Evolutionary conservation across 192 early-diverging fungal species (phyloP).

Genomic region (Geranomyces michiganensis): DNA sequence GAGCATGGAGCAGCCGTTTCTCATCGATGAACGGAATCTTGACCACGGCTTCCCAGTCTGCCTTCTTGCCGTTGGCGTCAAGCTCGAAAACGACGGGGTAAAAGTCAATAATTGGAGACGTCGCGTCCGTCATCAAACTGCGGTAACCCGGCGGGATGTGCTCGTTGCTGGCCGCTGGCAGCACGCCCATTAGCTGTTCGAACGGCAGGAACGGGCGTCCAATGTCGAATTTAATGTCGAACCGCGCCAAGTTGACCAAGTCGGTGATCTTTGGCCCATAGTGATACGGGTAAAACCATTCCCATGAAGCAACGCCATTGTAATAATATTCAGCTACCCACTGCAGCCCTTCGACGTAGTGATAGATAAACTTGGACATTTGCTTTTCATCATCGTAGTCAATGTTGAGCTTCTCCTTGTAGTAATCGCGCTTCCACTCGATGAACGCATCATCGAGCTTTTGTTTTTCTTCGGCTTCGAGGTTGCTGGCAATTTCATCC

Average conservation of each 20-base stretch:
- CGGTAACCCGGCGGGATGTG: constrained; percentile 55
- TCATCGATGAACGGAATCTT: constrained; percentile 96
- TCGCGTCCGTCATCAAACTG: constrained; percentile 77
- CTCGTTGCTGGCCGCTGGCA: constrained; percentile 76
- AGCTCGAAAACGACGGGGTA: constrained; percentile 89
- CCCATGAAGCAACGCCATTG: constrained; percentile 91
- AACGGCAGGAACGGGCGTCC: constrained; percentile 86
- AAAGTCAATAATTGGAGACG: constrained; percentile 92
- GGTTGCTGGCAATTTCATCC: constrained; percentile 24
- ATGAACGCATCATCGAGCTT: constrained; percentile 52
- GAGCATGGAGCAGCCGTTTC: constrained; percentile 71
- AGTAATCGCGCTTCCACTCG: constrained; percentile 59
- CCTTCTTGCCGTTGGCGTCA: constrained; percentile 95
- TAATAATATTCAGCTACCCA: constrained; percentile 98
- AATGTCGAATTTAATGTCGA: constrained; percentile 79
- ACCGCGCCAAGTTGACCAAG: constrained; percentile 71
- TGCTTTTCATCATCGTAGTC: constrained; percentile 44
- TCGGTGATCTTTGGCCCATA: constrained; percentile 84
- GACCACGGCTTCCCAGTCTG: constrained; percentile 87
- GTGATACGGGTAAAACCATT: constrained; percentile 97
- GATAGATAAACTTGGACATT: constrained; percentile 41
- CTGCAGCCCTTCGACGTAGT: constrained; percentile 91
- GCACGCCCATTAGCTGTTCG: constrained; percentile 96
- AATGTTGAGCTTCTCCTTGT: constrained; percentile 52
- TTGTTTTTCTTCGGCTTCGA: constrained; percentile 41